Evolutionary conservation across 495 filamentous ascomycete genomes (phyloP), one percentile per base, ranked within the genome.

Genomic region (Penicillium canariense): DNA sequence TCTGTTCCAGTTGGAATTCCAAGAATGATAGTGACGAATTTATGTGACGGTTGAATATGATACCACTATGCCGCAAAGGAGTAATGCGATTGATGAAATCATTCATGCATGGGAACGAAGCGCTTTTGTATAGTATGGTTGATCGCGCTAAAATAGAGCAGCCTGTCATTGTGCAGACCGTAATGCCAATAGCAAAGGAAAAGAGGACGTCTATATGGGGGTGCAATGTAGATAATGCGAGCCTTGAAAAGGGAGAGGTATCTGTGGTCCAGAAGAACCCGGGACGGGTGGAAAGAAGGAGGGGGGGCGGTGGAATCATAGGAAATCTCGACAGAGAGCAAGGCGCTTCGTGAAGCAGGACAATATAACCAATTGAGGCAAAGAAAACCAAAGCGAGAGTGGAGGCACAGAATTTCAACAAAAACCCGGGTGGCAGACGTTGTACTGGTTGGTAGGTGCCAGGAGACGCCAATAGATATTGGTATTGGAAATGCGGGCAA

Each of bases 401-500:
- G 39, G 46, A 38, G 40, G 48, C 48, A 46, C 8, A 44, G 22
- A 28, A 8, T 27, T 15, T 27, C 26, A 17, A 18, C 20, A 20
- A 30, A 11, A 7, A 18, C 9, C 43, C n/a, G n/a, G n/a, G n/a
- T n/a, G n/a, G n/a, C 9, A 46, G 5, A 46, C 25, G 25, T 17
- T 30, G 45, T 10, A 15, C 25, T 44, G 44, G 26, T 26, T 38
- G 34, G 20, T 7, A 32, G 14, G 18, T 32, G 45, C 5, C 27
- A 30, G 15, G 23, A 39, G 27, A 11, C 17, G 48, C 36, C 17
- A 34, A 23, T 5, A 46, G 10, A 39, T 25, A 52, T 30, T 30
- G n/a, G 25, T 20, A 44, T 44, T 40, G 44, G 36, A 62, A 57
- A 65, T 39, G 55, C 55, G 61, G 43, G 53, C n/a, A 51, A 57